Percentiles rank a stretch among this genome's conserved stretches.
Conservation (phyloP, 495 filamentous ascomycete species). For the Glonium stellatum region DNA sequence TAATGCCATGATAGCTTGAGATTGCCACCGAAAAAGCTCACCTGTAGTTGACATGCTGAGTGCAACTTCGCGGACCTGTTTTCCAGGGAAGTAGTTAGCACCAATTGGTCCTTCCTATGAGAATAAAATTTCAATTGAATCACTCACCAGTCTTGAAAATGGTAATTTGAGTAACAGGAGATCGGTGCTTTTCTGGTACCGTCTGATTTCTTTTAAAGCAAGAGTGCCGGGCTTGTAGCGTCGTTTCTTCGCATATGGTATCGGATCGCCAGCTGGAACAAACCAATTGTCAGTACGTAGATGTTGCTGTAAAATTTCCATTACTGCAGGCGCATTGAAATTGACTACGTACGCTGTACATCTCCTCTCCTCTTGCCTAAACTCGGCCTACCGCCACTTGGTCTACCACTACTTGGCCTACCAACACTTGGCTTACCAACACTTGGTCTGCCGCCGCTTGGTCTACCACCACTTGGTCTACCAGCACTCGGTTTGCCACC, state of each 20-base stretch:
- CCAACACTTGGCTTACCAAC: not conserved
- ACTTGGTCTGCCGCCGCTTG: not conserved
- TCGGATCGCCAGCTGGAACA: slow-evolving; percentile 60
- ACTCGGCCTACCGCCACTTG: not conserved
- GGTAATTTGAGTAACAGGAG: slow-evolving; percentile 74
- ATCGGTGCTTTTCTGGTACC: slow-evolving; percentile 76
- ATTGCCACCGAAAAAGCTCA: slow-evolving; percentile 78
- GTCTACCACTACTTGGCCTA: not conserved
- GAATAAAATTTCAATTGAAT: slow-evolving; percentile 2
- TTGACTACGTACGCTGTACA: not conserved
- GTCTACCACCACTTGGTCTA: not conserved
- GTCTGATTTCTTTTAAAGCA: slow-evolving; percentile 78
- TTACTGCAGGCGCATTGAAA: not conserved
- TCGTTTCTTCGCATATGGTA: slow-evolving; percentile 53
- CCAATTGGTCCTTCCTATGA: not conserved
- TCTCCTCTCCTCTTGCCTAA: not conserved
- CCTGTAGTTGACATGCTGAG: slow-evolving; percentile 43
- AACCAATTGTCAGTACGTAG: slow-evolving; percentile 2
- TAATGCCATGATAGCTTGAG: slow-evolving; percentile 78
- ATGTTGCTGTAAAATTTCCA: not conserved
- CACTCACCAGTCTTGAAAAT: slow-evolving; percentile 71
- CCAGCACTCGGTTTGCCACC: slow-evolving; percentile 5
- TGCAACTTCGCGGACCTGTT: slow-evolving; percentile 77
- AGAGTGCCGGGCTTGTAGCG: slow-evolving; percentile 81
- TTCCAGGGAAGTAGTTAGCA: not conserved